phyloP scores from a whole-genome alignment of 2,329 filamentous ascomycete species.

The Sclerotinia glacialis region DNA sequence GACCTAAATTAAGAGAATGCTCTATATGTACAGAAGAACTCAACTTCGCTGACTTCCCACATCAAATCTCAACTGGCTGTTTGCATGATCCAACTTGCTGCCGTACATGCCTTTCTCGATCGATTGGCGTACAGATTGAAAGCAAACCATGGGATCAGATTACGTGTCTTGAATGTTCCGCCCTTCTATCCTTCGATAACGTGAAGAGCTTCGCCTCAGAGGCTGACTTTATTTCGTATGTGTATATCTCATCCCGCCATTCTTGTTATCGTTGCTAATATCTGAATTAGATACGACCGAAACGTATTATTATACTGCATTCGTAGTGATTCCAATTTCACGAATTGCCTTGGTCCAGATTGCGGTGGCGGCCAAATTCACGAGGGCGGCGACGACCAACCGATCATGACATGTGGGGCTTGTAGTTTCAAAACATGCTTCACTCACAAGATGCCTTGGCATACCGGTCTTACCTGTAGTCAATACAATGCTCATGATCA shows the following conservation, averaged over 20 bases:
- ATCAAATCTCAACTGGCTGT: conserved; percentile 10
- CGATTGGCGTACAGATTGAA: conserved; percentile 25
- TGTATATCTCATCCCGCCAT: neutral
- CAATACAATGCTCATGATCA: conserved; percentile 35
- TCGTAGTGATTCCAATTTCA: conserved; percentile 44
- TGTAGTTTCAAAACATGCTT: conserved; percentile 46
- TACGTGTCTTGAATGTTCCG: conserved; percentile 52
- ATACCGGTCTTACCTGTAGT: conserved; percentile 42
- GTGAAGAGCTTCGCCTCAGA: conserved; percentile 4
- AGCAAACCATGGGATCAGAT: conserved; percentile 45
- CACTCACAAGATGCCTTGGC: conserved; percentile 45
- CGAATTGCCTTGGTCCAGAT: conserved; percentile 50
- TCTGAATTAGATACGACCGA: neutral
- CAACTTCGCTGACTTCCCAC: neutral
- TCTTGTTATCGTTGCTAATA: neutral
- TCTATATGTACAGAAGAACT: conserved; percentile 9
- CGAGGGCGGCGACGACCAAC: conserved; percentile 41
- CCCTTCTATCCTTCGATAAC: conserved; percentile 40
- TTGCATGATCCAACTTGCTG: conserved; percentile 26
- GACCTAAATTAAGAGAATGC: neutral
- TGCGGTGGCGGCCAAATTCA: conserved; percentile 56
- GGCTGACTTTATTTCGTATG: conserved; percentile 1
- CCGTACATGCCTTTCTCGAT: conserved; percentile 19
- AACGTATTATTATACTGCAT: neutral
- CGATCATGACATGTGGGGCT: conserved; percentile 45